Percentiles rank a stretch among this genome's conserved stretches.
Evolutionary conservation across 2,329 filamentous ascomycete genomes (phyloP).

Genomic region (Coniochaeta sp.): DNA sequence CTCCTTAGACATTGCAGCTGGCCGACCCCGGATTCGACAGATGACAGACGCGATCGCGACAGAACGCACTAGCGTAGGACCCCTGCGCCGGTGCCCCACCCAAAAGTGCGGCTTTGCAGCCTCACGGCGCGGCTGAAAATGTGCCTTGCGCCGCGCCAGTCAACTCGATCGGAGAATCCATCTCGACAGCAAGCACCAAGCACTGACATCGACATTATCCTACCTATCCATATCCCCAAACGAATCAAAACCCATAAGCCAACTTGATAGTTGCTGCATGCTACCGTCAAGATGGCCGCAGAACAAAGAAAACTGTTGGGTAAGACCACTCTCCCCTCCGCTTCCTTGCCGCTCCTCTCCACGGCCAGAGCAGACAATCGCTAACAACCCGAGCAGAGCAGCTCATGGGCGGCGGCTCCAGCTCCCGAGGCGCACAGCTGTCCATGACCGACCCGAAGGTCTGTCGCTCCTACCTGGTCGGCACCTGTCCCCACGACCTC

Average conservation of each 20-base stretch:
- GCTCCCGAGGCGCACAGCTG: constrained; percentile 71
- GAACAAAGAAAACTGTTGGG: constrained; percentile 95
- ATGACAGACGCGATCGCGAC: background rate
- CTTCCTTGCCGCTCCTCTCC: background rate
- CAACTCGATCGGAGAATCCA: background rate
- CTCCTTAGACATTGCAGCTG: background rate
- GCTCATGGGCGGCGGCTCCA: constrained; percentile 72
- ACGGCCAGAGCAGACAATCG: background rate
- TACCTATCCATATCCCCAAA: too few species aligned
- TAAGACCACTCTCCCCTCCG: constrained; percentile 24
- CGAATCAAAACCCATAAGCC: too few species aligned
- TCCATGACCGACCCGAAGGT: constrained; percentile 88
- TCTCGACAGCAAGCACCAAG: too few species aligned
- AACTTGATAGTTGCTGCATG: background rate
- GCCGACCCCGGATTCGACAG: background rate
- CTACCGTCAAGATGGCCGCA: constrained; percentile 62
- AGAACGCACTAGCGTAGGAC: background rate
- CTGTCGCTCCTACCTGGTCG: constrained; percentile 88
- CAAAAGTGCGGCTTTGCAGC: constrained; percentile 6
- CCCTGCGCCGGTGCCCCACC: background rate
- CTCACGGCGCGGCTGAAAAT: constrained; percentile 14
- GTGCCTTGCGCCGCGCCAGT: background rate
- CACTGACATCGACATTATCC: too few species aligned
- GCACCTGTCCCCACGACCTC: constrained; percentile 94
- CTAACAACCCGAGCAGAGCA: constrained; percentile 55